Conservation (phyloP, 2,329 filamentous ascomycete genomes). For the Hypoxylon sp. region DNA sequence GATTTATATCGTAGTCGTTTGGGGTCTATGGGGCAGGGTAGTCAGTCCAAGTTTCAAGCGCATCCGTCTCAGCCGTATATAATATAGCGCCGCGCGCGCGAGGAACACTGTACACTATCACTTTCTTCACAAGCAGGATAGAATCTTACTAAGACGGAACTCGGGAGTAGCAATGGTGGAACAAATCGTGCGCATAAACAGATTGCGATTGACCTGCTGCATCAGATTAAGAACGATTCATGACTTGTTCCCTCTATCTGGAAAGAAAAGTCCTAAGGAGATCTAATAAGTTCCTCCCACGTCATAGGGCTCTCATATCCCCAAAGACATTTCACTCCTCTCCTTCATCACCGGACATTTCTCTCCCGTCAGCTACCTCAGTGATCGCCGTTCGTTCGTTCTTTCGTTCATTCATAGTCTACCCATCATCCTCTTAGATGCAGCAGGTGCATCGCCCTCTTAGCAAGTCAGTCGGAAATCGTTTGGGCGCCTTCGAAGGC, state of each 20-base stretch:
- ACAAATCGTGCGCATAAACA: conserved; percentile 10
- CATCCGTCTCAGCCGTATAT: too few species aligned
- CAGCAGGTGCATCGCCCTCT: neutral
- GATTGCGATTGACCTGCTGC: conserved; percentile 25
- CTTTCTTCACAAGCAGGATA: neutral
- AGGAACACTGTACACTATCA: neutral
- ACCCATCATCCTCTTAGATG: conserved; percentile 8
- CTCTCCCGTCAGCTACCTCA: neutral
- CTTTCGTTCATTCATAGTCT: conserved; percentile 31
- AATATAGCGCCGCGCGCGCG: too few species aligned
- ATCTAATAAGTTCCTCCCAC: conserved; percentile 18
- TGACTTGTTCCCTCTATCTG: conserved; percentile 16
- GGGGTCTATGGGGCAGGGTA: neutral
- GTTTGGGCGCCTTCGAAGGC: conserved; percentile 73
- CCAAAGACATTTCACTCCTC: conserved; percentile 12
- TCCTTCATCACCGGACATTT: neutral
- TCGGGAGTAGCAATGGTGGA: neutral
- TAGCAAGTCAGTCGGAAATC: conserved; percentile 55
- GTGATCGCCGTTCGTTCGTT: conserved; percentile 16
- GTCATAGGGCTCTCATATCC: conserved; percentile 17
- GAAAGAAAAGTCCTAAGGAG: conserved; percentile 28
- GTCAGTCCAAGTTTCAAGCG: too few species aligned
- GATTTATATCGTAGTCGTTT: neutral
- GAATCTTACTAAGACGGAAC: neutral
- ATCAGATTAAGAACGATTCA: conserved; percentile 21